Percentiles rank a stretch among this genome's conserved stretches.
phyloP scores from a whole-genome alignment of 176 grass and related monocot genomes.

The Bonia amplexicaulis region DNA sequence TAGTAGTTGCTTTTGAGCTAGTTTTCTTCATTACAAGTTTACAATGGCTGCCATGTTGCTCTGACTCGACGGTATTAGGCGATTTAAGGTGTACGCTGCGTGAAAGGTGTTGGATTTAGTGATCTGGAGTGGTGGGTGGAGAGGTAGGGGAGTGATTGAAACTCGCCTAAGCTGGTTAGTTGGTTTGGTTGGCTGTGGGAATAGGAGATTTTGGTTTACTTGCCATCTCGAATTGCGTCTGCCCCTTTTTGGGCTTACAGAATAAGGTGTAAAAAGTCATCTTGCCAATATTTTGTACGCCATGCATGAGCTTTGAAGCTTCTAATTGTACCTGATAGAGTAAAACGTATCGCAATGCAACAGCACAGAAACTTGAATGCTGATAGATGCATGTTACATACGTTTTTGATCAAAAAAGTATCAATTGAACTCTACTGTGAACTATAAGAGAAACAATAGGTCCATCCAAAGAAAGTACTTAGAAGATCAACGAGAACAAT shows the following conservation, averaged over 20 bases:
- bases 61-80: neutral
- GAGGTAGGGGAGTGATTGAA: neutral
- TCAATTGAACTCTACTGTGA: neutral
- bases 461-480: conserved; percentile 14
- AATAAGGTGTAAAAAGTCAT: neutral
- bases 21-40: neutral
- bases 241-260: neutral
- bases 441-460: conserved; percentile 3
- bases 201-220: neutral
- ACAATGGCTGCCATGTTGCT: neutral
- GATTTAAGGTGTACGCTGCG: neutral
- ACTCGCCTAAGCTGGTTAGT: neutral
- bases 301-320: neutral
- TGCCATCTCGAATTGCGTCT: neutral
- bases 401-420: conserved; percentile 1
- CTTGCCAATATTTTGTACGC: neutral
- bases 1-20: conserved; percentile 5
- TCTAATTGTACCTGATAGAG: neutral
- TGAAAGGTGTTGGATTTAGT: neutral
- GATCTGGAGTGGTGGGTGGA: conserved; percentile 21
- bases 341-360: neutral
- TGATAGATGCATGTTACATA: neutral
- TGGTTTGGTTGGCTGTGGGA: neutral
- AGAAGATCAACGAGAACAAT: neutral
- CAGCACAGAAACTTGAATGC: neutral